These are phyloP conservation scores for Myriosclerotinia duriaeana DNA, from an alignment of 2,329 filamentous ascomycete genomes.

Conservation along the genomic window DNA sequence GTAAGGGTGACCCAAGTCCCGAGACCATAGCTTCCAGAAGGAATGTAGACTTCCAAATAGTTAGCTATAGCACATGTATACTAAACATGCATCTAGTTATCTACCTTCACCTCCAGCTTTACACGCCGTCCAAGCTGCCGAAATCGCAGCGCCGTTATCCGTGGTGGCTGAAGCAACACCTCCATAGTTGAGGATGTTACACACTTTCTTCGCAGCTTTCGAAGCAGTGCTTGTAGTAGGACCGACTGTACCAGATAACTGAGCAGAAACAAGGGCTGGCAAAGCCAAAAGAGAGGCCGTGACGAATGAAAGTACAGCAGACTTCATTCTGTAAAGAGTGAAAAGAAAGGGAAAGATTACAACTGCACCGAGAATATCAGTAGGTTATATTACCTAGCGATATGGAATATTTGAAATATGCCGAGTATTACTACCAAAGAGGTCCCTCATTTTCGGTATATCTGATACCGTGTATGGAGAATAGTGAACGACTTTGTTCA, in stretches of 20 bases:
- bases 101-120: constrained; percentile 44
- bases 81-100: not conserved
- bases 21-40: constrained; percentile 49
- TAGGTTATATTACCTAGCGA: not conserved
- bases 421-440: not conserved
- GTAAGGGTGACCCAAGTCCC: constrained; percentile 50
- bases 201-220: constrained; percentile 39
- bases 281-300: constrained; percentile 22
- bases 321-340: constrained; percentile 26
- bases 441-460: not conserved
- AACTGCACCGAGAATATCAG: not conserved
- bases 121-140: constrained; percentile 47
- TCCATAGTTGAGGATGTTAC: constrained; percentile 49
- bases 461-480: not conserved
- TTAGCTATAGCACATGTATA: not conserved
- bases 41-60: constrained; percentile 29
- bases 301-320: constrained; percentile 20
- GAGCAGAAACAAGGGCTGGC: constrained; percentile 26
- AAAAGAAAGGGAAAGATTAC: not conserved
- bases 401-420: not conserved
- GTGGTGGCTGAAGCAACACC: constrained; percentile 48
- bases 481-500: not conserved
- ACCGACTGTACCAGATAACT: constrained; percentile 35
- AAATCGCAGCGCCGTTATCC: constrained; percentile 47
- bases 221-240: constrained; percentile 34